Percentiles rank a stretch among this genome's conserved stretches.
Conservation (phyloP, 2,329 filamentous ascomycete genomes). For the Botrytis paeoniae region DNA sequence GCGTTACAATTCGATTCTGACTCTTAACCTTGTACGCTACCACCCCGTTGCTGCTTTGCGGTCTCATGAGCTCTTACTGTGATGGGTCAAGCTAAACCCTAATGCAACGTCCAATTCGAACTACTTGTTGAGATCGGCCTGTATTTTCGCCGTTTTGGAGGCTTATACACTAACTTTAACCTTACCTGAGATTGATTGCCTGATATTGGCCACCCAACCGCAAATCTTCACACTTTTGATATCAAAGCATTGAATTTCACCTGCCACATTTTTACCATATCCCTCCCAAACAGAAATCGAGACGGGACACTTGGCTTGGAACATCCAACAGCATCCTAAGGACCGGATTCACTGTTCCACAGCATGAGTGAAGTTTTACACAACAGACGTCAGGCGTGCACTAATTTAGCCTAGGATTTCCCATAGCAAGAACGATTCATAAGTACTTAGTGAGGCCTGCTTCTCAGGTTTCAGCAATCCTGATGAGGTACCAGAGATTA, state of each 20-base stretch:
- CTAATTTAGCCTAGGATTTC: constrained; percentile 3
- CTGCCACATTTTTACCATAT: background rate
- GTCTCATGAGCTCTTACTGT: background rate
- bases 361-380: background rate
- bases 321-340: background rate
- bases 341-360: background rate
- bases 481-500: constrained; percentile 5
- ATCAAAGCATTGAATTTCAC: background rate
- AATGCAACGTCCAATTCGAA: background rate
- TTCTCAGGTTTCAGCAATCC: background rate
- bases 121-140: background rate
- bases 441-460: background rate
- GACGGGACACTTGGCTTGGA: background rate
- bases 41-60: background rate
- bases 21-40: background rate
- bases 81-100: background rate
- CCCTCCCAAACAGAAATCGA: background rate
- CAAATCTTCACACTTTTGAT: background rate
- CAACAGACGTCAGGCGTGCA: background rate
- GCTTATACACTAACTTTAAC: background rate
- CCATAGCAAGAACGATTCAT: background rate
- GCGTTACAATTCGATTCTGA: background rate
- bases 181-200: background rate
- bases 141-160: background rate
- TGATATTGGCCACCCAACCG: background rate